Base-by-base conservation (phyloP, 1,284 basidiomycete genomes). In the Sphagnurus paluster region DNA sequence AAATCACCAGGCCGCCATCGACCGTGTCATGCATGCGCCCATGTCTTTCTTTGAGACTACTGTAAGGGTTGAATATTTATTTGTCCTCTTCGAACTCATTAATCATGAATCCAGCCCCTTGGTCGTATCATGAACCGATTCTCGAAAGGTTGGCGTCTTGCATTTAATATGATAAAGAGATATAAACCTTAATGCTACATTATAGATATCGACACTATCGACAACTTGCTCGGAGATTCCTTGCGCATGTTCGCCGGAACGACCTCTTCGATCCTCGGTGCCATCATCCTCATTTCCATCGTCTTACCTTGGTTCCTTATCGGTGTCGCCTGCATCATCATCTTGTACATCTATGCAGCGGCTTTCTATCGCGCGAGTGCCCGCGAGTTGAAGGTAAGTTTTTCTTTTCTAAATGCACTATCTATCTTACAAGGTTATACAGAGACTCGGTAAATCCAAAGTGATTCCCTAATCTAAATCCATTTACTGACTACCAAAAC, bases 11-110 rank as follows among this genome's bases (percentile, higher is more conserved):
- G 66, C 63, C 34, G 81, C 87, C 1, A 82, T 89, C 46, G 64
- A 70, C 4, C 75, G 82, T 23, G 75, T 91, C 32, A 77, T 83
- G 69, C 75, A 81, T 54, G 85, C 88, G 0, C 91, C 91, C 0
- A 92, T 92, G 83, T 80, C 80, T 4, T 93, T 93, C 73, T 94
- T 93, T 59, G 93, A 95, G 61, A 93, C 90, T 0, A 93, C 90
- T 0, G 79, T 80, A 53, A 57, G n/a, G n/a, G 71, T 41, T 10
- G 55, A 14, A 11, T 19, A 21, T 37, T 48, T 21, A 11, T n/a
- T 7, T 33, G n/a, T 25, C 4, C 25, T 39, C 41, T 42, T 32
- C 5, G 5, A 16, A n/a, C n/a, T 40, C 17, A 17, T 16, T 10
- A 34, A 5, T 35, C 10, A 7, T 38, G 19, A 20, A n/a, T 34